Base-by-base conservation (phyloP, 2,329 filamentous ascomycete genomes). In the Pseudovirgaria hyperparasitica region DNA sequence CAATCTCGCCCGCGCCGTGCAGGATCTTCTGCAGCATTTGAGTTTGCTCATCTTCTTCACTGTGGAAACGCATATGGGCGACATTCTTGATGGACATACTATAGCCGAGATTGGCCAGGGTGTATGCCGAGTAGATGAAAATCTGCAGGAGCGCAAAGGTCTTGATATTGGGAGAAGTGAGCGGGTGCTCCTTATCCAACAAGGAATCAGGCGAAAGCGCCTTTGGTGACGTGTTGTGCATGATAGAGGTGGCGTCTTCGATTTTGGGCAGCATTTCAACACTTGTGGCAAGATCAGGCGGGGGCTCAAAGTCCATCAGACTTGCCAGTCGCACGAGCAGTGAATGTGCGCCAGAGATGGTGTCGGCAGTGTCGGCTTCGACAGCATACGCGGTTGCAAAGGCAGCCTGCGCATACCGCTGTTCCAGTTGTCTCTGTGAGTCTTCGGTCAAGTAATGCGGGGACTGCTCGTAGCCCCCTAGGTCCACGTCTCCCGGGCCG, bases 351-450 rank as follows among this genome's bases (percentile, higher is more conserved):
- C 65, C 69, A 13, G 60, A 54, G 9, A 86, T 50, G 2, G 70
- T 71, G 7, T 72, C 67, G 3, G 62, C 36, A 0, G 68, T 69
- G 16, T 67, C 60, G 25, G 71, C 70, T 4, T 74, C 60, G n/a
- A 78, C 60, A 18, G 74, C 56, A 46, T 82, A 85, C 16, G 76
- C 70, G 30, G 67, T 68, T 6, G 77, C 76, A 36, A 86, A 58
- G 2, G 70, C 70, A 23, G 76, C 69, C 31, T 75, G 73, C 22
- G 72, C 73, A 46, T 82, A 86, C 25, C 69, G 65, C 19, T 60
- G 55, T 39, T 76, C 66, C 4, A 85, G 57, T 35, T 70, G 65
- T 18, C 62, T 57, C 37, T 72, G 67, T 23, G 71, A 62, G 3
- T 69, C 60, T 25, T 80, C 72, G 25, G 67, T 64, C 25, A 82